These are phyloP conservation scores for Talaromyces piceae DNA, from an alignment of 2,329 filamentous ascomycete genomes.

Conservation along the genomic window DNA sequence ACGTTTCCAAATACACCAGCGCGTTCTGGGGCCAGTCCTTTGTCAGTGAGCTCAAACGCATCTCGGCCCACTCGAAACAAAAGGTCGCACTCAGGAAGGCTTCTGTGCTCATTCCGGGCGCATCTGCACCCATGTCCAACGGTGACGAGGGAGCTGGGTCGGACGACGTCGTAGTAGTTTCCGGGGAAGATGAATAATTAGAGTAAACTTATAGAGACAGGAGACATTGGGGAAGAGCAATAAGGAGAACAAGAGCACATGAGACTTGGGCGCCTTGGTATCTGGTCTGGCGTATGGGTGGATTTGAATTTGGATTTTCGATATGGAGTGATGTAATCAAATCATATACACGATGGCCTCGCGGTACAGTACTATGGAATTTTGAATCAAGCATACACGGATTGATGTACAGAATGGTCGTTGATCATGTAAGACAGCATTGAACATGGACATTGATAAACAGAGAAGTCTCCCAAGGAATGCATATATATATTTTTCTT, in stretches of 20 bases:
- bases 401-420: no score
- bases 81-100: slow-evolving; percentile 30
- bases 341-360: neutral
- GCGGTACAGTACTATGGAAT: neutral
- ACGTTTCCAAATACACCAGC: slow-evolving; percentile 92
- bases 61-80: slow-evolving; percentile 39
- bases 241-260: neutral
- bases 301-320: neutral
- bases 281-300: neutral
- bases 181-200: slow-evolving; percentile 6
- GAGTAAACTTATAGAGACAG: neutral
- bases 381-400: no score
- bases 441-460: no score
- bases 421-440: no score
- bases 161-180: slow-evolving; percentile 2
- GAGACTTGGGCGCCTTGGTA: neutral
- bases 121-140: slow-evolving; percentile 13
- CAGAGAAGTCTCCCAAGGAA: no score
- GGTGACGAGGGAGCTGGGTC: slow-evolving; percentile 9
- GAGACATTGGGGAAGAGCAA: no score
- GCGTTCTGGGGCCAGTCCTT: slow-evolving; percentile 92
- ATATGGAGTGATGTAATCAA: neutral
- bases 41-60: slow-evolving; percentile 66
- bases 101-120: slow-evolving; percentile 12
- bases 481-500: no score